phyloP scores from a whole-genome alignment of 2,329 filamentous ascomycete genomes.

The Trichophyton equinum region DNA sequence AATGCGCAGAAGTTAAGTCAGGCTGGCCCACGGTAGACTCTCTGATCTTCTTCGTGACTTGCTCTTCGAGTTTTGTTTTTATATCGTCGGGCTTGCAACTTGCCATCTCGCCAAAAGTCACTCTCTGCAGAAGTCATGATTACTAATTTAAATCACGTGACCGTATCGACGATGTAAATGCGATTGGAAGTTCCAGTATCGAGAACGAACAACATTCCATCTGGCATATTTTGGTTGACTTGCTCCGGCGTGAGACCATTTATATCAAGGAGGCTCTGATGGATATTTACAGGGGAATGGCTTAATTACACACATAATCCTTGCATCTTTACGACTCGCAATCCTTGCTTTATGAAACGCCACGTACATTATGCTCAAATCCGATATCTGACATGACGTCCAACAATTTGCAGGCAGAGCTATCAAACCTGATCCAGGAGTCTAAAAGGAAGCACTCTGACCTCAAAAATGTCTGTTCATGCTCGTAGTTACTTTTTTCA shows the following conservation, averaged over 20 bases:
- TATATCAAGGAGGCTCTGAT: not conserved
- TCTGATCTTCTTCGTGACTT: not conserved
- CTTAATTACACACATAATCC: not conserved
- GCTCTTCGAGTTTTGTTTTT: not conserved
- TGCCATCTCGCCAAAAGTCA: no score
- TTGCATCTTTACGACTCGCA: not conserved
- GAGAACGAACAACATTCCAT: not conserved
- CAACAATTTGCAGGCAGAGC: slow-evolving; percentile 76
- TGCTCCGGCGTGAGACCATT: not conserved
- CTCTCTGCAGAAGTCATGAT: not conserved
- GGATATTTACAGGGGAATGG: not conserved
- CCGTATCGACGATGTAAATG: not conserved
- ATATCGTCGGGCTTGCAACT: no score
- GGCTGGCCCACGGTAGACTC: not conserved
- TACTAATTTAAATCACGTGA: not conserved
- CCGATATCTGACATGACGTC: slow-evolving; percentile 62
- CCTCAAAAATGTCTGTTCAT: slow-evolving; percentile 50
- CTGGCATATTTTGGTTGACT: not conserved
- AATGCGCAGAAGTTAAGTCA: not conserved
- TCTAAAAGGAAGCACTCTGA: slow-evolving; percentile 91
- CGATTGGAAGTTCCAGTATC: not conserved
- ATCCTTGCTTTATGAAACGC: not conserved
- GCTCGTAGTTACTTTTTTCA: not conserved
- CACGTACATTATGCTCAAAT: slow-evolving; percentile 6
- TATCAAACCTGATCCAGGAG: slow-evolving; percentile 84